Evolutionary conservation across 2,329 filamentous ascomycete species (phyloP), one percentile per base, ranked within the genome.

Genomic region (Escovopsis sp.): DNA sequence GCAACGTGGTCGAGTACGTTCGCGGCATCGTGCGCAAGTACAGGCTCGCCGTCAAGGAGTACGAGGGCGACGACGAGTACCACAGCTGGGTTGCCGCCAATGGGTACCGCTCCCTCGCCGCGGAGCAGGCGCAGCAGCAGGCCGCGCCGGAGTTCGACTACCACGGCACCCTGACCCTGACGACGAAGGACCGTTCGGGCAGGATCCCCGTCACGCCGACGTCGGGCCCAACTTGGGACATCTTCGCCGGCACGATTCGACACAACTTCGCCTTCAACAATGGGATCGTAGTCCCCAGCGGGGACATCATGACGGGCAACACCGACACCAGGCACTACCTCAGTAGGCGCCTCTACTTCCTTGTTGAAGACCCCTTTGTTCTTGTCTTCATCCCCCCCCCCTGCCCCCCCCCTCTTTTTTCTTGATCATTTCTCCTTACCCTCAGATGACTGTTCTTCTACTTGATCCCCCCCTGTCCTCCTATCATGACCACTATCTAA

Each of bases 121-220:
- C 13, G 18, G 16, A 12, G 15, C 45, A 35, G 18, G 18, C 16
- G 18, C 17, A 16, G 12, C 17, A 30, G 21, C 6, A 23, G 6
- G 12, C 23, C 27, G 4, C 28, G 14, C 3, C 25, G 3, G 26
- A 33, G 7, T 39, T 47, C 7, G 41, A 54, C 36, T 50, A 52
- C 25, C 43, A 54, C 5, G 63, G 68, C 38, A 61, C 51, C 4
- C 56, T 76, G 8, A 51, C 49, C 5, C 47, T 60, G 2, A 43
- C 46, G 10, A 41, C 43, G 5, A 18, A 33, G 2, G 46, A 58
- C 11, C 42, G 43, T 2, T 59, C 72, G 1, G 60, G 72, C 34
- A 62, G 68, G 0, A 70, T 74, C 0, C 72, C 73, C 3, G 57
- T 77, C 1, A 69, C 73, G 0, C 70, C 73, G 0, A 70, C 67